A percentile compares a stretch with the other conserved stretches of the same genome.
These are phyloP conservation scores for Fusarium pseudoanthophilum DNA, from an alignment of 2,329 filamentous ascomycete genomes.

Conservation along the genomic window DNA sequence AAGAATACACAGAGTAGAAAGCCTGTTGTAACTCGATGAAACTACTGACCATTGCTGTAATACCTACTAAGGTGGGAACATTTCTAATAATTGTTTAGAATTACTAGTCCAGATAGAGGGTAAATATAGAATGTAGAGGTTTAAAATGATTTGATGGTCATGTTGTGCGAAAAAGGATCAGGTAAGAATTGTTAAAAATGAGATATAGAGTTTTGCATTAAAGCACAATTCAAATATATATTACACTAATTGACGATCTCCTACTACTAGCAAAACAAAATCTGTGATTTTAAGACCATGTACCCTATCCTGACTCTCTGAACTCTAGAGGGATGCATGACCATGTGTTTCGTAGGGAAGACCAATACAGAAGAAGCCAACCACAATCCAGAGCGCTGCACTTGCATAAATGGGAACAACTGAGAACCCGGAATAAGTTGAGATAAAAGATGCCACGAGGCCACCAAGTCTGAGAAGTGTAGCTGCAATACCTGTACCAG, in stretches of 20 bases:
- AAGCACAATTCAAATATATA: accelerated
- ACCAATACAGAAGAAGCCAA: constrained; percentile 54
- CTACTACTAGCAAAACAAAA: accelerated
- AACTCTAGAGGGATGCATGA: background rate
- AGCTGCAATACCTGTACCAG: constrained; percentile 59
- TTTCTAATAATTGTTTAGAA: too few relatives aligned
- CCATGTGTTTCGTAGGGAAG: constrained; percentile 55
- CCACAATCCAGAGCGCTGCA: constrained; percentile 56
- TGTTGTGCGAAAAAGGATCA: too few relatives aligned
- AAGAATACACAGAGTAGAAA: background rate
- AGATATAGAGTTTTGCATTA: background rate
- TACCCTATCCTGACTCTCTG: accelerated
- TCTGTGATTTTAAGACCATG: accelerated
- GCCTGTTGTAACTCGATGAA: too few relatives aligned
- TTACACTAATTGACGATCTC: too few relatives aligned
- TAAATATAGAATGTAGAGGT: too few relatives aligned
- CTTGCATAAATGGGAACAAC: constrained; percentile 56
- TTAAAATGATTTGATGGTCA: too few relatives aligned
- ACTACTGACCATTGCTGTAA: too few relatives aligned
- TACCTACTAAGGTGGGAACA: too few relatives aligned
- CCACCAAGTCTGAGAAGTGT: constrained; percentile 52
- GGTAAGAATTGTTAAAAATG: too few relatives aligned
- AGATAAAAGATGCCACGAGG: constrained; percentile 56
- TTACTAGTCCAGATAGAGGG: too few relatives aligned
- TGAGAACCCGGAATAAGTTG: constrained; percentile 55